Evolutionary conservation across 352 stramenopile species (phyloP).

Genomic region (Phytophthora sansomeana): DNA sequence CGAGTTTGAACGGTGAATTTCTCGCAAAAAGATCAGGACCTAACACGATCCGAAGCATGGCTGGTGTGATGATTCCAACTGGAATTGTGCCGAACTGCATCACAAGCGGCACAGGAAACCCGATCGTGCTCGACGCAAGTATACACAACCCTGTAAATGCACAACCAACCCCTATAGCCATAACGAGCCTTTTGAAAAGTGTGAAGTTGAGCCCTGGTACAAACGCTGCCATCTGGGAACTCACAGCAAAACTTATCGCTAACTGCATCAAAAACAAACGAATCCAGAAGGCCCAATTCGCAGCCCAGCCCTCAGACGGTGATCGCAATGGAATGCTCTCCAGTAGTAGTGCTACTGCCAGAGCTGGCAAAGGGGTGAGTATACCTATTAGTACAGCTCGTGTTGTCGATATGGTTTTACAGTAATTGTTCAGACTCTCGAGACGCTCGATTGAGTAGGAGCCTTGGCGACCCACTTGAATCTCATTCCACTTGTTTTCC

Average conservation of each 20-base stretch:
- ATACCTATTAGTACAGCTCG: constrained; percentile 7
- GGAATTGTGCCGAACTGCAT: constrained; percentile 24
- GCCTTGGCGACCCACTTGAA: constrained; percentile 16
- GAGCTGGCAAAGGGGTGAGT: constrained; percentile 7
- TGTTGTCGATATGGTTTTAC: constrained; percentile 8
- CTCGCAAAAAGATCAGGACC: constrained; percentile 18
- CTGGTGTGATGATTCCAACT: constrained; percentile 13
- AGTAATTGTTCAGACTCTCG: constrained; percentile 14
- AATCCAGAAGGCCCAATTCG: constrained; percentile 22
- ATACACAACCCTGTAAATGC: constrained; percentile 7
- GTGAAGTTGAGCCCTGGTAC: constrained; percentile 20
- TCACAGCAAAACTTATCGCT: constrained; percentile 11
- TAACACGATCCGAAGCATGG: constrained; percentile 9
- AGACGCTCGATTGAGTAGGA: constrained; percentile 16
- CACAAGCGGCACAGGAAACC: constrained; percentile 32
- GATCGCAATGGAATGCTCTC: constrained; percentile 9
- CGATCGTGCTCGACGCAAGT: constrained; percentile 10
- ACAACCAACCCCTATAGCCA: constrained; percentile 13
- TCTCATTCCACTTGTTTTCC: constrained; percentile 2
- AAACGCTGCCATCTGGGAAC: constrained; percentile 24
- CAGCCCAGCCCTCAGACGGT: constrained; percentile 16
- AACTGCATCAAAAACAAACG: constrained; percentile 13
- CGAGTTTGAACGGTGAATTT: not conserved
- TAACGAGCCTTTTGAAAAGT: constrained; percentile 5
- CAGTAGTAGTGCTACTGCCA: not conserved